Conservation (phyloP, 495 filamentous ascomycete genomes). For the Platismatia glauca region DNA sequence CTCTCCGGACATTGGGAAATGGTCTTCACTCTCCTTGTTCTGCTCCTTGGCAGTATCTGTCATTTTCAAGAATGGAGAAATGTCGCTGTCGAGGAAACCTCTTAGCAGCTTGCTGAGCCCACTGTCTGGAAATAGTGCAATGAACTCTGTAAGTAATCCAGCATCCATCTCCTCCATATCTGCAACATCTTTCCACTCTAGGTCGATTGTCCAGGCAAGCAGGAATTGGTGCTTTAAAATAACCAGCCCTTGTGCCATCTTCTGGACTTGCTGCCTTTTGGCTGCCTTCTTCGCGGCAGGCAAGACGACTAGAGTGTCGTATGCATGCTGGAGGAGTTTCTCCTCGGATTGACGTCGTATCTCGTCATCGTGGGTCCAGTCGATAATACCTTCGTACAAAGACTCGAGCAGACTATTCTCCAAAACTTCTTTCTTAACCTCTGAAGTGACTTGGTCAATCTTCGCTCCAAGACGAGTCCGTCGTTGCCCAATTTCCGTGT, state of each 20-base stretch:
- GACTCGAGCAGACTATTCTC: constrained; percentile 58
- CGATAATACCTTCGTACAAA: constrained; percentile 70
- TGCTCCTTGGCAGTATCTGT: constrained; percentile 25
- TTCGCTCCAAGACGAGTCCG: constrained; percentile 80
- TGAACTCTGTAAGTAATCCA: constrained; percentile 66
- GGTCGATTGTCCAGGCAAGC: constrained; percentile 78
- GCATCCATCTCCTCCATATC: constrained; percentile 63
- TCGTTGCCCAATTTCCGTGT: constrained; percentile 80
- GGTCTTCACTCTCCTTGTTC: constrained; percentile 32
- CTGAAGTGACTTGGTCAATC: constrained; percentile 68
- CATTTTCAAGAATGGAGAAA: constrained; percentile 67
- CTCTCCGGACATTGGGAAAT: constrained; percentile 50
- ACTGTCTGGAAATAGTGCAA: constrained; percentile 71
- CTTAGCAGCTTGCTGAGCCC: constrained; percentile 72
- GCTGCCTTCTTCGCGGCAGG: constrained; percentile 53
- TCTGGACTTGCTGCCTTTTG: constrained; percentile 61
- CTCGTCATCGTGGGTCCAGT: constrained; percentile 86
- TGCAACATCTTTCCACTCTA: constrained; percentile 82
- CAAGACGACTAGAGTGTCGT: constrained; percentile 62
- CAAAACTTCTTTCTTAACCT: constrained; percentile 81
- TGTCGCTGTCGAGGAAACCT: constrained; percentile 70
- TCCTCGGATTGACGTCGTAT: constrained; percentile 78
- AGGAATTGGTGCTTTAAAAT: constrained; percentile 89
- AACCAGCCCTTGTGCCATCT: constrained; percentile 80
- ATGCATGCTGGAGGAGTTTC: constrained; percentile 73